These are phyloP conservation scores for Fragaria iinumae DNA, from an alignment of 306 rosid species.

Conservation along the genomic window DNA sequence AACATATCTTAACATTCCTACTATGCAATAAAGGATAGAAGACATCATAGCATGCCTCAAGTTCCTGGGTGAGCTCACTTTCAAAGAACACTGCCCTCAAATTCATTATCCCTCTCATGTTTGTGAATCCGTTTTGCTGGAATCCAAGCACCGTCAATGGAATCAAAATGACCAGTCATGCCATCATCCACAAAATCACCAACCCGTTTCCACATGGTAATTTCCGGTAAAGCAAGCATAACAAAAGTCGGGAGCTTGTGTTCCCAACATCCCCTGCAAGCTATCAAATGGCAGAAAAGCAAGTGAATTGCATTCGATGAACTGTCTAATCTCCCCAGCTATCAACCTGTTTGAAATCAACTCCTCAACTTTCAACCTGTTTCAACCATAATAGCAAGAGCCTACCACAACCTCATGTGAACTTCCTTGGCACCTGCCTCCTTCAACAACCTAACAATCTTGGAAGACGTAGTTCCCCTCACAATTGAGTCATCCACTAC, in stretches of 20 bases:
- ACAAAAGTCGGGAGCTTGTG: conserved; percentile 57
- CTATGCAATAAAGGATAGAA: no score
- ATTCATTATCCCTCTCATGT: conserved; percentile 9
- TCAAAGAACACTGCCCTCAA: not conserved
- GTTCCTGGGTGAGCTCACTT: not conserved
- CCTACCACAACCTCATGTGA: conserved; percentile 91
- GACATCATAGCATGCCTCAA: no score
- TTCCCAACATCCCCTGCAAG: conserved; percentile 51
- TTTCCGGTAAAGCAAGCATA: conserved; percentile 96
- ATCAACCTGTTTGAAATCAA: conserved; percentile 87
- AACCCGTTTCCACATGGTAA: conserved; percentile 88
- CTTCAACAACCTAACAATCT: conserved; percentile 81
- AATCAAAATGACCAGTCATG: conserved; percentile 70
- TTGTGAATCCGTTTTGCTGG: conserved; percentile 44
- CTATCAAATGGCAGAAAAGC: conserved; percentile 76
- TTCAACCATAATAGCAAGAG: conserved; percentile 75
- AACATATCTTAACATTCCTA: no score
- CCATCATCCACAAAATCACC: conserved; percentile 98
- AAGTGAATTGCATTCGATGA: conserved; percentile 87
- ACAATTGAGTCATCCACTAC: conserved; percentile 97
- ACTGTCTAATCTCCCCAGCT: conserved; percentile 68
- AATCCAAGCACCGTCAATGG: conserved; percentile 85
- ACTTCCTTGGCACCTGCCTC: conserved; percentile 97
- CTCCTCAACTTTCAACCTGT: conserved; percentile 61
- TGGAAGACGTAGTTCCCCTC: conserved; percentile 90